Base-by-base conservation (phyloP, 1,139 yeast species). In the Lodderomyces oxycetoniae region DNA sequence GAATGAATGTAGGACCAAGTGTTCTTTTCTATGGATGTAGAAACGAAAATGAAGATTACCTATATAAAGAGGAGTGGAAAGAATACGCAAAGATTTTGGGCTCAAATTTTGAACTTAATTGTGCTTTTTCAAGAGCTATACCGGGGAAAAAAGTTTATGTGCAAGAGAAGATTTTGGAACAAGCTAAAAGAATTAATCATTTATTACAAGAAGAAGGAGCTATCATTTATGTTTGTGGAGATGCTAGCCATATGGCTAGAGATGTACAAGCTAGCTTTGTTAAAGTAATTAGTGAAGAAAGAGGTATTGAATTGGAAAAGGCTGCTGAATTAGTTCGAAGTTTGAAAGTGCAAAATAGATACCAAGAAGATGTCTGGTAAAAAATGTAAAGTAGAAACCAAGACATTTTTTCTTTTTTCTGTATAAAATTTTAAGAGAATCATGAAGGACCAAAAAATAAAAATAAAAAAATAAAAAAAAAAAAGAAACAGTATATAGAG, bases 331-430 rank as follows among this genome's bases (percentile, higher is more conserved):
- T 84, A 57, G 71, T 87, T 42, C 84, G 88, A 64, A 76, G 82
- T 48, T 74, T 84, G 67, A 86, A 85, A 59, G 78, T 85, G 21
- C 83, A 83, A 52, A 91, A 91, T 55, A 77, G 84, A 60, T 89
- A 87, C 59, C 98, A 89, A 65, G 98, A 91, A 65, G 98, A 91
- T 70, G 96, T 91, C 17, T 91, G 98, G 97, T 89, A 64, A 20
- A 31, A 9, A n/a, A n/a, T n/a, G n/a, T n/a, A n/a, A n/a, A 21
- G 10, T 7, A 20, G 22, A 27, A 17, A n/a, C n/a, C n/a, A n/a
- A n/a, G n/a, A n/a, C n/a, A n/a, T n/a, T n/a, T 20, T 8, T 20
- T 20, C 8, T 20, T 20, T n/a, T 20, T 20, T 20, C n/a, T 20
- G 23, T 20, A 20, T 8, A 20, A 20, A 20, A 20, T 20, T 20